Evolutionary conservation across 768 basidiomycete genomes (phyloP).

Genomic region (Aureoboletus auriporus): DNA sequence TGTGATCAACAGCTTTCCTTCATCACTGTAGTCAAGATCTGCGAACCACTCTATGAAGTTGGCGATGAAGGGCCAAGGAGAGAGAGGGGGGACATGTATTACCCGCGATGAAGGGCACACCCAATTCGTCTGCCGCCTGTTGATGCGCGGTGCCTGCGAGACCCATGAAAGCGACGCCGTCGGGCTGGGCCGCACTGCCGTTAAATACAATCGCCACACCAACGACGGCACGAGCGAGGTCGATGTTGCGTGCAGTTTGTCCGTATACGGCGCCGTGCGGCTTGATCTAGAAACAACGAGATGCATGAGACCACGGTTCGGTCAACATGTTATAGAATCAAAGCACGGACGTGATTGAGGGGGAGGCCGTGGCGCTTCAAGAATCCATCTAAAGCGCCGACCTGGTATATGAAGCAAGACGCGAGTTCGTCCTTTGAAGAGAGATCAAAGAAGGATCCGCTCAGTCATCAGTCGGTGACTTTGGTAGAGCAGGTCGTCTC

Average conservation of each 20-base stretch:
- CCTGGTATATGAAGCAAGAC: conserved; percentile 60
- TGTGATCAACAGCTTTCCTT: conserved; percentile 58
- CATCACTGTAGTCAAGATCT: conserved; percentile 55
- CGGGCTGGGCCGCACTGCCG: conserved; percentile 12
- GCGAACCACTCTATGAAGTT: conserved; percentile 55
- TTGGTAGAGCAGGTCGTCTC: conserved; percentile 5
- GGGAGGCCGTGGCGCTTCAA: conserved; percentile 47
- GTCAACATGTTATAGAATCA: neutral
- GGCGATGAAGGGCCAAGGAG: neutral
- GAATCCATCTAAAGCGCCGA: conserved; percentile 62
- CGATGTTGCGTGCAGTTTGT: conserved; percentile 51
- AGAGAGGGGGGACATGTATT: neutral
- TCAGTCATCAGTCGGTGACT: neutral
- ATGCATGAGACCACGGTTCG: neutral
- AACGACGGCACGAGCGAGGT: conserved; percentile 52
- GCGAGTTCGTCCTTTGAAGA: conserved; percentile 46
- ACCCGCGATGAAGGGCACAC: conserved; percentile 63
- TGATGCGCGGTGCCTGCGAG: conserved; percentile 64
- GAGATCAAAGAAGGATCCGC: neutral
- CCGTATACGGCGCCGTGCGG: conserved; percentile 62
- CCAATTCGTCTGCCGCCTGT: conserved; percentile 47
- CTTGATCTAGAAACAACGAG: conserved; percentile 40
- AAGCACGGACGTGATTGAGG: conserved; percentile 49
- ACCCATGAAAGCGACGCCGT: conserved; percentile 53
- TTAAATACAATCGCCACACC: conserved; percentile 51